Base-by-base conservation (phyloP, 2,329 filamentous ascomycete species). In the Ophiosphaerella korrae region DNA sequence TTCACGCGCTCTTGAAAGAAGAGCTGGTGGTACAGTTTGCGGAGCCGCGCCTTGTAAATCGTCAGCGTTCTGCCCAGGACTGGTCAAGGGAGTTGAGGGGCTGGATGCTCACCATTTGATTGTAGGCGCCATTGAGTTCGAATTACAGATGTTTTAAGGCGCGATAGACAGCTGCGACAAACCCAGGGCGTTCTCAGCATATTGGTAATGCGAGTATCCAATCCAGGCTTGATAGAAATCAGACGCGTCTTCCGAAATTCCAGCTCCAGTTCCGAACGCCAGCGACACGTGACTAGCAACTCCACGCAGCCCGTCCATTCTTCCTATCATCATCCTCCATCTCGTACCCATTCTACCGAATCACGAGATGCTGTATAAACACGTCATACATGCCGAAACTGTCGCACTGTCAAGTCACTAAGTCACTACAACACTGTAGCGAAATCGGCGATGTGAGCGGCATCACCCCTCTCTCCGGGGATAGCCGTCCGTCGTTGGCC, bases 1-100 rank as follows among this genome's bases (percentile, higher is more conserved):
- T 26, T 76, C 69, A 55, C 82, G 80, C 41, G 84, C 84, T 57
- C 83, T 75, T 3, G 74, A 74, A 24, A 88, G 76, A 8, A 87
- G 74, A 13, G 80, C 77, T 31, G 82, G 77, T 16, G 83, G 84
- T 39, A 86, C 69, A 24, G 70, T 58, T 43, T 70, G 67, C 24
- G 60, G 24, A 33, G 52, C 54, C 4, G 64, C 50, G 66, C 58
- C 66, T 62, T 40, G 32, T 43, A 32, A 16, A 26, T 39, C 8
- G 43, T 63, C 33, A 69, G 58, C 36, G 21, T 39, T 14, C 23
- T 32, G 7, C 18, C 7, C 23, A 11, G 8, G 37, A 2, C 23
- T 13, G 16, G 11, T 21, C 7, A 9, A 37, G 13, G 16, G 3
- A 13, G 14, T 33, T 3, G 7, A 50, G 37, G 18, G 26, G 11